Evolutionary conservation across 1,139 yeast genomes (phyloP), one percentile per base, ranked within the genome.

Genomic region (Suhomyces anneliseae): DNA sequence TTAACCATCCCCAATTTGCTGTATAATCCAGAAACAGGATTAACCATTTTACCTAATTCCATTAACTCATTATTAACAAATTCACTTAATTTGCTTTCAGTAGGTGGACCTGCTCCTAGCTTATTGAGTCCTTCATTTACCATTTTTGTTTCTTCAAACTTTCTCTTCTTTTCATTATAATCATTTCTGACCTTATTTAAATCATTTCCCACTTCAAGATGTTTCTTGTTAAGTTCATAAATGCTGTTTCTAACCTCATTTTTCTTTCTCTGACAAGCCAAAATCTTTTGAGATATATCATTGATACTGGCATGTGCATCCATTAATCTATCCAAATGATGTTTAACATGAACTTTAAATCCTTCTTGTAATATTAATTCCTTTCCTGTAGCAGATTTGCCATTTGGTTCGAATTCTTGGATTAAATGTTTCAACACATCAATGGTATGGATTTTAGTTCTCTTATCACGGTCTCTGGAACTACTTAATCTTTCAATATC

Each of bases 271-370:
- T 75, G 81, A 2, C 72, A 62, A 32, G 62, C 64, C 7, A 54
- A 49, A 7, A 81, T 67, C 33, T 72, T 72, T 34, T 60, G 62
- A 1, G 70, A 55, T 8, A 79, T 60, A 41, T 73, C 72, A 40
- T 72, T 68, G 38, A 80, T 77, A 27, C 70, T 69, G 12, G 73
- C 65, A 53, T 73, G 72, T n/a, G 64, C 57, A 49, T 72, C 78
- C 52, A 59, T 55, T 32, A 74, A 53, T 48, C 68, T 60, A 32
- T 59, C 63, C 27, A 74, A 52, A 45, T 70, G 67, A 49, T 62
- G 59, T 27, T 65, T 40, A 12, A 70, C 43, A 50, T 70, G 71
- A 3, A 64, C 55, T 47, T 66, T 67, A 54, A 68, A 72, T 34
- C 68, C 70, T 9, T 61, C 57, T 15, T 49, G 50, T 11, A 50